Evolutionary conservation across 176 grass and related monocot species (phyloP).

Genomic region (Hordeum vulgare): MorexV3_pseudomolecules_assembly NC_058520.1:517143818-517144317

Average conservation of each 20-base stretch:
- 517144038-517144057: not conserved
- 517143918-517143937: not conserved
- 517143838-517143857: constrained; percentile 68
- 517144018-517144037: not conserved
- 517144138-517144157: not conserved
- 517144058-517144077: not conserved
- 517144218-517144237: not conserved
- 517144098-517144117: not conserved
- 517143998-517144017: constrained; percentile 28
- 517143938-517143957: not conserved
- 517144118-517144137: not conserved
- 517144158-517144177: not conserved
- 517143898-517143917: not conserved
- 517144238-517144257: not conserved
- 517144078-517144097: not conserved
- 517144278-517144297: not conserved
- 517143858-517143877: not conserved
- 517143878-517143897: not conserved
- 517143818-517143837: constrained; percentile 97
- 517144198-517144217: not conserved
- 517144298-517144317: not conserved
- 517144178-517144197: not conserved
- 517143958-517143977: too few relatives aligned
- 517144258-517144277: not conserved
- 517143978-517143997: not conserved